Evolutionary conservation across 305 asterid species (phyloP).

Genomic region (Solanum hybrid): DNA sequence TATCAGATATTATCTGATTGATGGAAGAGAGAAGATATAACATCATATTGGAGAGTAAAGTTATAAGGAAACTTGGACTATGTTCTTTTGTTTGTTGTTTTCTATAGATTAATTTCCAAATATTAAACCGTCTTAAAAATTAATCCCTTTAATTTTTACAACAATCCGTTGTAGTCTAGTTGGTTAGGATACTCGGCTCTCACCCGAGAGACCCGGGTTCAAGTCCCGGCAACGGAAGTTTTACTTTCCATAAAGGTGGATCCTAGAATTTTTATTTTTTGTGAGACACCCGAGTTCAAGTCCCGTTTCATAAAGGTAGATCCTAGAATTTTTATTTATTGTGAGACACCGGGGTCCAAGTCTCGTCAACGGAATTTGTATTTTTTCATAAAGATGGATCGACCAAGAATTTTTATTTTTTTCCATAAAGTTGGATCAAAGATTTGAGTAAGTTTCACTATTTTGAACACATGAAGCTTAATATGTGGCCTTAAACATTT

Average conservation of each 20-base stretch:
- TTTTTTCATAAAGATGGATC: background rate
- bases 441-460: background rate
- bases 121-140: too few species aligned
- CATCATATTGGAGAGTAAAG: background rate
- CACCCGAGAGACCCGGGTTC: conserved; percentile 98
- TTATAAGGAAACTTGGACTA: background rate
- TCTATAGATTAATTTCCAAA: too few species aligned
- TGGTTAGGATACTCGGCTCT: conserved; percentile 98
- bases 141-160: background rate
- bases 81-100: too few species aligned
- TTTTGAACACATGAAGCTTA: too few species aligned
- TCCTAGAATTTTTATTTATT: too few species aligned
- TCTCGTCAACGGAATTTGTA: background rate
- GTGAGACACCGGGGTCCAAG: too few species aligned
- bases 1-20: too few species aligned
- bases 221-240: conserved; percentile 85
- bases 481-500: background rate
- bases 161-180: conserved; percentile 51
- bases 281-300: background rate
- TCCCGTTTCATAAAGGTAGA: background rate
- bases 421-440: background rate
- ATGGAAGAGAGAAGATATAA: background rate
- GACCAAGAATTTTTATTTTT: background rate
- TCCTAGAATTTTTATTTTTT: too few species aligned
- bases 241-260: background rate